Base-by-base conservation (phyloP, 2,329 filamentous ascomycete genomes). In the Cladobotryum protrusum region DNA sequence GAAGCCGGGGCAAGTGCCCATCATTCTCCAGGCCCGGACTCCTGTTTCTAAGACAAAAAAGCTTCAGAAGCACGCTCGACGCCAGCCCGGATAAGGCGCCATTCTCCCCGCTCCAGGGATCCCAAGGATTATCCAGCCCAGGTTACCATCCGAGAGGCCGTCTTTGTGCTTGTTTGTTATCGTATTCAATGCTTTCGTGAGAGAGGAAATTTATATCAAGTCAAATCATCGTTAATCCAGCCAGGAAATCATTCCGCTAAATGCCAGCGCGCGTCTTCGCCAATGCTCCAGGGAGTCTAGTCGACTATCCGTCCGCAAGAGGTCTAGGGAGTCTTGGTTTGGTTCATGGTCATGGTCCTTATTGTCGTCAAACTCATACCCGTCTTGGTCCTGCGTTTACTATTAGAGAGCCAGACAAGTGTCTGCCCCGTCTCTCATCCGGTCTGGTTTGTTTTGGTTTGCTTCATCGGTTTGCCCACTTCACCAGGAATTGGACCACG, bases 401-500 rank as follows among this genome's bases (percentile, higher is more conserved):
- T 47, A 53, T 49, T 45, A 39, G 48, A 50, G 48, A 46, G 50
- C 45, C 45, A 42, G 42, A 37, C 42, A 46, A 43, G 41, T 40
- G 43, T 39, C 49, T 15, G 29, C 35, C 43, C 14, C 35, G 35
- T 37, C 35, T 17, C 29, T 45, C 33, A 17, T 17, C 37, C n/a
- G 44, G 35, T 35, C 41, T 36, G 12, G 36, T 5, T 29, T 29
- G 18, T 12, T 44, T 17, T 12, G 36, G 15, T 43, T 39, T 19
- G 39, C 9, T 37, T 81, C 72, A 90, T 72, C 85, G 85, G 65
- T 78, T 89, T 56, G 90, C 86, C 67, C 88, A 87, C 59, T 90
- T 92, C 68, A 99, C 92, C 67, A 99, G 76, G 88, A 93, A 99
- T 67, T 96, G 88, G 61, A 99, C 77, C 47, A 99, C 93, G 6